Conservation (phyloP, 306 rosid genomes). For the Amphicarpaea edgeworthii region DNA sequence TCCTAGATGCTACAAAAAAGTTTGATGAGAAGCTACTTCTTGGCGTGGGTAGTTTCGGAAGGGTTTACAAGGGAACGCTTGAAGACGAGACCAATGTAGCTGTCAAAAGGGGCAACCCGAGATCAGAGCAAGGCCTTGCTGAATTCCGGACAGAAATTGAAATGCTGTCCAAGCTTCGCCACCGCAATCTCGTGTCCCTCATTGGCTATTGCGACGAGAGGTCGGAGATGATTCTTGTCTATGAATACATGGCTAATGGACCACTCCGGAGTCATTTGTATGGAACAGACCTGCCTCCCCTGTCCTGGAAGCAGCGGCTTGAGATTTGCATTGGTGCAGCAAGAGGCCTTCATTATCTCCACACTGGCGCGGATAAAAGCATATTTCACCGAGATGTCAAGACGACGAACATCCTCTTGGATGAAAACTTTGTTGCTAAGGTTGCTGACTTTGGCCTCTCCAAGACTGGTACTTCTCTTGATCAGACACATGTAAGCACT, state of each 20-base stretch:
- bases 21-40: constrained; percentile 79
- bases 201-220: constrained; percentile 91
- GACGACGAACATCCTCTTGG: constrained; percentile 89
- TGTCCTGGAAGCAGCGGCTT: constrained; percentile 87
- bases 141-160: constrained; percentile 92
- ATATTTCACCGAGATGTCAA: constrained; percentile 92
- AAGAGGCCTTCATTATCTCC: constrained; percentile 90
- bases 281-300: constrained; percentile 74
- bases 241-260: constrained; percentile 94
- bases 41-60: constrained; percentile 94
- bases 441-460: constrained; percentile 96
- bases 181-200: constrained; percentile 91
- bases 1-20: constrained; percentile 79
- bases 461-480: constrained; percentile 79
- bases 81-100: constrained; percentile 86
- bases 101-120: constrained; percentile 82
- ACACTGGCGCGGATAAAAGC: constrained; percentile 85
- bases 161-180: constrained; percentile 91
- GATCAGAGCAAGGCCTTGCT: constrained; percentile 90
- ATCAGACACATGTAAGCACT: constrained; percentile 92
- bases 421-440: constrained; percentile 85
- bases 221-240: constrained; percentile 87
- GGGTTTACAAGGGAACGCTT: constrained; percentile 84
- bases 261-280: constrained; percentile 86
- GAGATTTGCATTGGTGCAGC: constrained; percentile 94